Evolutionary conservation across 1,284 basidiomycete species (phyloP).

Genomic region (Mycosarcoma maydis): DNA sequence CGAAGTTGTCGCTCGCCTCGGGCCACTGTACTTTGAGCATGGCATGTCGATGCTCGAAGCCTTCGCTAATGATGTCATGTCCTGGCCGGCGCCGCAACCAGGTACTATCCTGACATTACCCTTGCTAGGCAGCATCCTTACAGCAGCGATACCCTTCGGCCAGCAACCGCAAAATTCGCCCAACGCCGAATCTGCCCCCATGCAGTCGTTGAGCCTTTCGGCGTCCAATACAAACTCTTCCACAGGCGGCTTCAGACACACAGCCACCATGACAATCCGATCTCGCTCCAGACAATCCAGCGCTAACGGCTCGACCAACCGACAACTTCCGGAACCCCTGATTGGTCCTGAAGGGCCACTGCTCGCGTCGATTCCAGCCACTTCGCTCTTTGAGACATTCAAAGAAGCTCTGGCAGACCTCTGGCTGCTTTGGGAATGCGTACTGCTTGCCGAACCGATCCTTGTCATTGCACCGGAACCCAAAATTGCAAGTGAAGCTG

Average conservation of each 20-base stretch:
- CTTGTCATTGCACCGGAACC: conserved; percentile 81
- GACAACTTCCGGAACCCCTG: conserved; percentile 37
- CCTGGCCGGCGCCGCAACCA: conserved; percentile 56
- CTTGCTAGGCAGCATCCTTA: conserved; percentile 50
- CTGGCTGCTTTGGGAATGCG: conserved; percentile 77
- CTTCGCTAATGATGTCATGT: conserved; percentile 52
- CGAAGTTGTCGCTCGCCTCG: conserved; percentile 76
- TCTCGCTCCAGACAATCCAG: conserved; percentile 18
- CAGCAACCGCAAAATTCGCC: conserved; percentile 56
- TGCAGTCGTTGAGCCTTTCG: conserved; percentile 2
- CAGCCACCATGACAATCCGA: conserved; percentile 39
- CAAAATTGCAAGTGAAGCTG: conserved; percentile 84
- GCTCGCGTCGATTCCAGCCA: conserved; percentile 78
- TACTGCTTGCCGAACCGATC: conserved; percentile 81
- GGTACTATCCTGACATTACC: conserved; percentile 57
- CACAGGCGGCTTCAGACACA: conserved; percentile 9
- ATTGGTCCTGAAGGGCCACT: conserved; percentile 40
- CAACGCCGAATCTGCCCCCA: conserved; percentile 31
- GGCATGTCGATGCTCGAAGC: conserved; percentile 62
- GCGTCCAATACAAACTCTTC: neutral
- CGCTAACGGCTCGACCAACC: neutral
- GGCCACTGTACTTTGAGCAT: conserved; percentile 67
- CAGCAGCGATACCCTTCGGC: conserved; percentile 56
- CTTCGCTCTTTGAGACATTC: conserved; percentile 66
- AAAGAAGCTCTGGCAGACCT: conserved; percentile 74